A percentile compares a stretch with the other conserved stretches of the same genome.
phyloP scores from a whole-genome alignment of 2,329 filamentous ascomycete genomes.

The Pseudocercospora macadamiae region DNA sequence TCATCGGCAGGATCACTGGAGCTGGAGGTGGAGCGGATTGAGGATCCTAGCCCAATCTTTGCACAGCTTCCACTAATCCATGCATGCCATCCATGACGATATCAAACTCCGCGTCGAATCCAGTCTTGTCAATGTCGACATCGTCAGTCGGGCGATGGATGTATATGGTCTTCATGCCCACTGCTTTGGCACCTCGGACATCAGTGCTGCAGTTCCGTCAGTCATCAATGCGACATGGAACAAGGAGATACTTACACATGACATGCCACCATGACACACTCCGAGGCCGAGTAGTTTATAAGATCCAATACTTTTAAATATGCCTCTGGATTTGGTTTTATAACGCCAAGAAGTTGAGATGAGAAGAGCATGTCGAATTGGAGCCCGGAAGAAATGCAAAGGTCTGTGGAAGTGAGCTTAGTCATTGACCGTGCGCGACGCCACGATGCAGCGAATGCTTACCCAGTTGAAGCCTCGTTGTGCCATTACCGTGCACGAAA shows the following conservation, averaged over 20 bases:
- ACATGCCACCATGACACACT: constrained; percentile 57
- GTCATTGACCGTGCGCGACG: too few relatives aligned
- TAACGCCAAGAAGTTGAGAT: constrained; percentile 53
- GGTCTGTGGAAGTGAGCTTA: constrained; percentile 43
- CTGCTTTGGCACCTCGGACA: constrained; percentile 50
- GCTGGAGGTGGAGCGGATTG: too few relatives aligned
- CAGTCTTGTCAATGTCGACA: constrained; percentile 46
- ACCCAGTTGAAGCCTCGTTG: constrained; percentile 55
- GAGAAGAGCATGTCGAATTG: constrained; percentile 58
- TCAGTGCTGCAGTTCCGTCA: constrained; percentile 37
- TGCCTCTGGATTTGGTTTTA: constrained; percentile 53
- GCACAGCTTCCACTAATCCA: constrained; percentile 11
- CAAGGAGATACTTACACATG: constrained; percentile 56
- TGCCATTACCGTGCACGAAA: constrained; percentile 60
- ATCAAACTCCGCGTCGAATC: constrained; percentile 48
- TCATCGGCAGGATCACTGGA: too few relatives aligned
- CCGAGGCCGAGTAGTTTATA: constrained; percentile 49
- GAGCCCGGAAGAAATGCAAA: constrained; percentile 52
- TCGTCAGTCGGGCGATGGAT: constrained; percentile 59
- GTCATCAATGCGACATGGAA: background rate
- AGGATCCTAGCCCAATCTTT: too few relatives aligned
- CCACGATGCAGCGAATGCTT: background rate
- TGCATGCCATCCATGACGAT: constrained; percentile 28
- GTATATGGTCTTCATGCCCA: constrained; percentile 58
- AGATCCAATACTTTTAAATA: constrained; percentile 53